phyloP scores from a whole-genome alignment of 2,329 filamentous ascomycete genomes.

The Cladophialophora psammophila region DNA sequence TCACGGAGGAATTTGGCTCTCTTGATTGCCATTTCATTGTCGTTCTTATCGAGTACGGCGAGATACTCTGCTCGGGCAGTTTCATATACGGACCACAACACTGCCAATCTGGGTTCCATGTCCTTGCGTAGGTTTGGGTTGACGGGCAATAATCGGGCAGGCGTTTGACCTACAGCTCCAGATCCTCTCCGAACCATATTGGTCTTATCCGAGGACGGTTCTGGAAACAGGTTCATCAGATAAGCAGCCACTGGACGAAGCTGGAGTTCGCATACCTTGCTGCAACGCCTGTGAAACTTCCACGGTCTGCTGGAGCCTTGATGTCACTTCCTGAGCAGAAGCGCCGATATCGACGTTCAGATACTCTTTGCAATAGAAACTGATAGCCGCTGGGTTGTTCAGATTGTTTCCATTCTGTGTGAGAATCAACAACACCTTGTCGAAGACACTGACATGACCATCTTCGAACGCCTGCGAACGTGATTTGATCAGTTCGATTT shows the following conservation, averaged over 20 bases:
- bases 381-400: constrained; percentile 45
- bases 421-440: constrained; percentile 49
- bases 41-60: constrained; percentile 39
- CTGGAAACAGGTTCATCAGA: constrained; percentile 5
- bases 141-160: neutral
- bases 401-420: constrained; percentile 45
- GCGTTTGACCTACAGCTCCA: neutral
- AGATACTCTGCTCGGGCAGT: constrained; percentile 50
- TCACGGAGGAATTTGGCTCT: constrained; percentile 53
- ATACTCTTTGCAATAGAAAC: constrained; percentile 50
- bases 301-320: constrained; percentile 39
- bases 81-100: constrained; percentile 45
- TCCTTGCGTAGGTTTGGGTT: constrained; percentile 6
- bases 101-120: constrained; percentile 39
- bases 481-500: constrained; percentile 46
- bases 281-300: constrained; percentile 20
- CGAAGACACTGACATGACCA: constrained; percentile 51
- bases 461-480: constrained; percentile 48
- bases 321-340: constrained; percentile 35
- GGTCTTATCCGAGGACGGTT: neutral
- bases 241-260: neutral
- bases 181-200: neutral
- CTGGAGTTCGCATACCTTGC: constrained; percentile 13
- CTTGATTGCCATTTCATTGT: constrained; percentile 40
- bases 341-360: constrained; percentile 44